Conservation (phyloP, 2,329 filamentous ascomycete species). For the Pyrenophora teres region DNA sequence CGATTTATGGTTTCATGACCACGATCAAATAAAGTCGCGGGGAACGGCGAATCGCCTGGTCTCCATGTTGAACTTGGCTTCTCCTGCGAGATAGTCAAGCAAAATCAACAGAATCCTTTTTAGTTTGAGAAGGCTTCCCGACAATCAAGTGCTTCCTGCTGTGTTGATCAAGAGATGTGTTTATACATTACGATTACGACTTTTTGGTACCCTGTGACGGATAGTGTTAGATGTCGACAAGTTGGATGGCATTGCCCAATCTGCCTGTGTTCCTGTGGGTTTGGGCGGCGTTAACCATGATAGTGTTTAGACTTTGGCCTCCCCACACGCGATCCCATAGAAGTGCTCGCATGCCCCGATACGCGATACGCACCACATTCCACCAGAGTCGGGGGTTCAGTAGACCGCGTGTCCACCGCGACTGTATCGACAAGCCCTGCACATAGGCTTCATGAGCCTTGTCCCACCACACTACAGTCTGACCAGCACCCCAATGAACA, state of each 20-base stretch:
- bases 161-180: conserved; percentile 29
- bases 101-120: conserved; percentile 48
- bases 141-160: conserved; percentile 38
- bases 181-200: conserved; percentile 37
- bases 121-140: conserved; percentile 41
- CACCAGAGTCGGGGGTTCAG: conserved; percentile 54
- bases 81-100: conserved; percentile 38
- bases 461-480: conserved; percentile 74
- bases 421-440: conserved; percentile 56
- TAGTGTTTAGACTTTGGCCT: conserved; percentile 54
- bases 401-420: conserved; percentile 45
- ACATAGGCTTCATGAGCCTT: conserved; percentile 74
- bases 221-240: conserved; percentile 46
- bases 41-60: conserved; percentile 48
- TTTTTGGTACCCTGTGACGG: conserved; percentile 25
- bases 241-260: conserved; percentile 54
- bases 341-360: conserved; percentile 60
- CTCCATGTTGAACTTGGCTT: conserved; percentile 48
- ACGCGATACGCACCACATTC: conserved; percentile 56
- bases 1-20: conserved; percentile 45
- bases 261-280: conserved; percentile 56
- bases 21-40: conserved; percentile 46
- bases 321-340: conserved; percentile 66
- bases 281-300: conserved; percentile 66
- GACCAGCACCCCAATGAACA: conserved; percentile 75